A percentile compares a stretch with the other conserved stretches of the same genome.
Evolutionary conservation across 2,329 filamentous ascomycete species (phyloP).

Genomic region (Paecilomyces niveus): DNA sequence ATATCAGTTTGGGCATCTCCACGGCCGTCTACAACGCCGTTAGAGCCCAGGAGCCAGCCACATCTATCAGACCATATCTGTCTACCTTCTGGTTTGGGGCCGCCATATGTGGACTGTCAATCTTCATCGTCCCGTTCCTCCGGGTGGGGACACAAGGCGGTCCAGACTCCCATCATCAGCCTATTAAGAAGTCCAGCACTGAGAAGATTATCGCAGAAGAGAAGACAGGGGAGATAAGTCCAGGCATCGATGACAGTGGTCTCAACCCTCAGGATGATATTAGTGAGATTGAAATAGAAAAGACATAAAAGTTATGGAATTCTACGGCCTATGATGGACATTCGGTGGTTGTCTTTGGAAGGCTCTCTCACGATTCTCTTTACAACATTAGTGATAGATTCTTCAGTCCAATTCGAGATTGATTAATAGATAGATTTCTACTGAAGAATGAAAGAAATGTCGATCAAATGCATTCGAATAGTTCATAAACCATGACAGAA

Average conservation of each 20-base stretch:
- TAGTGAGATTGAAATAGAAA: background rate
- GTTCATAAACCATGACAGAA: background rate
- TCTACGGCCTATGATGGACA: background rate
- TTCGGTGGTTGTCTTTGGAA: background rate
- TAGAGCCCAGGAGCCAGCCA: constrained; percentile 10
- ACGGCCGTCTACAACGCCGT: constrained; percentile 42
- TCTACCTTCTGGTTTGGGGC: constrained; percentile 23
- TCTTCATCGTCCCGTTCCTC: constrained; percentile 22
- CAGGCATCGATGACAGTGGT: background rate
- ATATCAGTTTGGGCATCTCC: constrained; percentile 54
- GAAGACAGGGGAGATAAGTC: background rate
- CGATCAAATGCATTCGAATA: too few species aligned
- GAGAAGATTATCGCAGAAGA: background rate
- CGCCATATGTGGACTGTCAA: constrained; percentile 17
- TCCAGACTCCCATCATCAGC: background rate
- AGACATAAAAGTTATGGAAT: background rate
- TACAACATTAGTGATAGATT: background rate
- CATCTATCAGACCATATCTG: constrained; percentile 20
- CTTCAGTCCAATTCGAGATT: background rate
- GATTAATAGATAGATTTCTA: background rate
- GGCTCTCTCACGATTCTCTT: background rate
- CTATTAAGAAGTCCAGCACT: background rate
- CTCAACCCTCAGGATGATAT: background rate
- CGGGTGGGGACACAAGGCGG: constrained; percentile 21
- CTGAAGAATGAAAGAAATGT: background rate